Evolutionary conservation across 1,284 basidiomycete species (phyloP), one percentile per base, ranked within the genome.

Genomic region (Anthracocystis panici-leucophaei): DNA sequence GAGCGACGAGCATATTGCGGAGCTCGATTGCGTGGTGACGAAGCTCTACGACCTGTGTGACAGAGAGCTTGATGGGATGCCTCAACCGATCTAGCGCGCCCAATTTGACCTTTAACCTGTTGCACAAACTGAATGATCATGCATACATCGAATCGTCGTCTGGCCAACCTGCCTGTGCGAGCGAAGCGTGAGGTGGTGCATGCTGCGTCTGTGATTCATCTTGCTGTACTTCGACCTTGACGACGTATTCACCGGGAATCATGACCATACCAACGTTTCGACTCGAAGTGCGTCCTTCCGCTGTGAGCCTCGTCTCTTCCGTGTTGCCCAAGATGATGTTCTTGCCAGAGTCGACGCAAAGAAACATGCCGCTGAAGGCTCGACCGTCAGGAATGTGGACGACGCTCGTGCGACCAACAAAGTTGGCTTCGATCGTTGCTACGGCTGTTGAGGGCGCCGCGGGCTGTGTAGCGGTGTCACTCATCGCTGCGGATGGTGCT

Each of bases 191-290:
- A n/a, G 46, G 10, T 5, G 56, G 12, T 16, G 55, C 42, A 16
- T 21, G 18, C 7, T 20, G 33, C 4, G 31, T 33, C n/a, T 33
- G 35, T 44, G 48, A 8, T 18, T 16, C 60, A 8, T 64, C 52
- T 27, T 65, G 27, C 56, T 75, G 52, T 6, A 80, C 58, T 41
- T 80, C 76, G 38, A 80, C 54, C 41, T 68, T 61, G 45, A 71
- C 52, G 18, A 80, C 60, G 53, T 63, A 55, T 18, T 66, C 49
- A 18, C 79, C 79, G 1, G 78, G 74, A 5, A 81, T 68, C 78
- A 81, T 80, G 42, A 81, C 73, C 77, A 80, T 79, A 12, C 79
- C 79, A 18, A 79, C 75, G 18, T 69, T 71, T n/a, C 79, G 57
- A n/a, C 48, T 60, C 3, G 72, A 55, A 8, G 63, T 57, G 11